Conservation (phyloP, 495 filamentous ascomycete species). For the Pyrenopolyporus hunteri region DNA sequence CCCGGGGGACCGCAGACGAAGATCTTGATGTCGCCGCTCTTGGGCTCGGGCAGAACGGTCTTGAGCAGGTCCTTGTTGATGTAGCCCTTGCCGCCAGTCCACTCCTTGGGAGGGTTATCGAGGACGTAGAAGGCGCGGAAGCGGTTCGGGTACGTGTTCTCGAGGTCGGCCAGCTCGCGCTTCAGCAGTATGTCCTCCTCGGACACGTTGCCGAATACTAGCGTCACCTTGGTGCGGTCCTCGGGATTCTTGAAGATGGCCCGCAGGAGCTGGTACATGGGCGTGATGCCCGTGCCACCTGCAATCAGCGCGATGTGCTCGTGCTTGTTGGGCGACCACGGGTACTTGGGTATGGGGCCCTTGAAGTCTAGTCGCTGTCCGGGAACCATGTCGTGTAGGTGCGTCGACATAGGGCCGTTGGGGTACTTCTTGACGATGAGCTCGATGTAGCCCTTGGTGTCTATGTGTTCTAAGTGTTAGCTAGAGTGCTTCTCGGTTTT, state of each 20-base stretch:
- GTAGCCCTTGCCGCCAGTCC: slow-evolving; percentile 76
- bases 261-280: slow-evolving; percentile 83
- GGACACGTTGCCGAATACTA: slow-evolving; percentile 85
- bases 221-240: slow-evolving; percentile 94
- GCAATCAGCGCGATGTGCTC: slow-evolving; percentile 89
- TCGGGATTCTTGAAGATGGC: slow-evolving; percentile 94
- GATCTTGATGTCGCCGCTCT: slow-evolving; percentile 87
- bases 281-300: slow-evolving; percentile 94
- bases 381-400: slow-evolving; percentile 81
- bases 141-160: slow-evolving; percentile 91
- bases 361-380: slow-evolving; percentile 87
- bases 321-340: slow-evolving; percentile 93
- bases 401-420: slow-evolving; percentile 85
- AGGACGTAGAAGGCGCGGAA: slow-evolving; percentile 91
- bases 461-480: slow-evolving; percentile 42
- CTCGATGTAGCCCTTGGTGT: slow-evolving; percentile 78
- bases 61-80: slow-evolving; percentile 89
- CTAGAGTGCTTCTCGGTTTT: background rate
- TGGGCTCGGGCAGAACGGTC: slow-evolving; percentile 89
- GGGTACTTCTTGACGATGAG: slow-evolving; percentile 91
- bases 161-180: slow-evolving; percentile 77
- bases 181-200: slow-evolving; percentile 91
- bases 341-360: slow-evolving; percentile 93
- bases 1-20: slow-evolving; percentile 90
- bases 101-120: slow-evolving; percentile 82